These are phyloP conservation scores for Linanthus parryae DNA, from an alignment of 148 eudicot genomes.

Conservation along the genomic window DNA sequence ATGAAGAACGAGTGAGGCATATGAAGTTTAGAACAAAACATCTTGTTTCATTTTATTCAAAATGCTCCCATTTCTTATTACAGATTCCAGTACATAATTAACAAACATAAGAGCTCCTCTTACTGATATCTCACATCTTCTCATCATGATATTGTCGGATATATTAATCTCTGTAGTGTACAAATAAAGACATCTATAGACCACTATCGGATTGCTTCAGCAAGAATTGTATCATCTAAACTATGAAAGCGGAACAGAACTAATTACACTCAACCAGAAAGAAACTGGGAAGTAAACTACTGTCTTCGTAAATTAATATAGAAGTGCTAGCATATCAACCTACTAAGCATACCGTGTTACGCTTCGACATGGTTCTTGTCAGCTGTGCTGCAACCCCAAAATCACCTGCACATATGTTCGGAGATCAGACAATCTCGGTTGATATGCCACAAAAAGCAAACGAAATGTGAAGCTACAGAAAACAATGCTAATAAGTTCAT, in stretches of 20 bases:
- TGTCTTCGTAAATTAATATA: too few relatives aligned
- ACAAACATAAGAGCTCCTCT: too few relatives aligned
- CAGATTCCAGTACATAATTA: too few relatives aligned
- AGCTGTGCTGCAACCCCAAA: slow-evolving; percentile 99
- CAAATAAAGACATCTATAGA: background rate
- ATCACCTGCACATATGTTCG: slow-evolving; percentile 58
- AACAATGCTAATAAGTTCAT: slow-evolving; percentile 15
- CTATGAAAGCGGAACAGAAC: too few relatives aligned
- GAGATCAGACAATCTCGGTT: background rate
- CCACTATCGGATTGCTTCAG: background rate
- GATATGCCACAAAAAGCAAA: slow-evolving; percentile 6
- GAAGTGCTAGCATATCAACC: background rate
- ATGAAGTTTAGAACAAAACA: too few relatives aligned
- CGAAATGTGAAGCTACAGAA: slow-evolving; percentile 1
- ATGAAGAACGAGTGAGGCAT: too few relatives aligned
- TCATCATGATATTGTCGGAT: too few relatives aligned
- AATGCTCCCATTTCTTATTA: too few relatives aligned
- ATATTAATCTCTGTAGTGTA: too few relatives aligned
- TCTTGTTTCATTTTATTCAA: too few relatives aligned
- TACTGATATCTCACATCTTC: too few relatives aligned
- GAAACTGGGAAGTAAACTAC: background rate
- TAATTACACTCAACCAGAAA: background rate
- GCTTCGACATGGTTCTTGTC: slow-evolving; percentile 98
- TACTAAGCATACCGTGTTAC: slow-evolving; percentile 66
- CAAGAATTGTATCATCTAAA: background rate